Percentiles rank a stretch among this genome's conserved stretches.
These are phyloP conservation scores for Xylariaceae sp. DNA, from an alignment of 2,329 filamentous ascomycete genomes.

Conservation along the genomic window DNA sequence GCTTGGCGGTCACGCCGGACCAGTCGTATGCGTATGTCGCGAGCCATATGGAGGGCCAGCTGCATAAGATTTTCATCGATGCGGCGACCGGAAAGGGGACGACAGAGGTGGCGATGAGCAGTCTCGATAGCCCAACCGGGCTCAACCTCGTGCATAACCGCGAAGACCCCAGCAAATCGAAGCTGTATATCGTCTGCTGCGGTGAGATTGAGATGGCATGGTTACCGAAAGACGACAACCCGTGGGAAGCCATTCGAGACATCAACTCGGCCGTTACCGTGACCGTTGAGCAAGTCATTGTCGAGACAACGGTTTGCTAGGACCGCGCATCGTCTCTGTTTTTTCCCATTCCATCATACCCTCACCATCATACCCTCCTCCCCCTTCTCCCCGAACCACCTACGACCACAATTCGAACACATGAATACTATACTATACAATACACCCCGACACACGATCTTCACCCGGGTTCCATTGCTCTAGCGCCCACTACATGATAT, in stretches of 20 bases:
- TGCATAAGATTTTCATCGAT: conserved; percentile 28
- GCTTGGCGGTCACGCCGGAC: conserved; percentile 25
- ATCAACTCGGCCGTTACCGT: conserved; percentile 26
- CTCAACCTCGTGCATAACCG: conserved; percentile 21
- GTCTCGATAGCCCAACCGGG: conserved; percentile 29
- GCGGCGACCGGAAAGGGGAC: conserved; percentile 18
- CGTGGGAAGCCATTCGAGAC: conserved; percentile 27
- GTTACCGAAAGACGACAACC: conserved; percentile 23
- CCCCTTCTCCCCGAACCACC: neutral
- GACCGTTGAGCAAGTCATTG: conserved; percentile 16
- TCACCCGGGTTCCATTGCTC: neutral
- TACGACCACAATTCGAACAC: neutral
- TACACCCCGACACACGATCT: neutral
- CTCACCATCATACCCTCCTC: neutral
- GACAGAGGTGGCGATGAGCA: conserved; percentile 21
- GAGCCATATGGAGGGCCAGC: conserved; percentile 26
- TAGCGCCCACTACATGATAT: neutral
- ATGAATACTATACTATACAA: neutral
- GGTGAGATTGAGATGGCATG: conserved; percentile 32
- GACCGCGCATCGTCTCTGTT: neutral
- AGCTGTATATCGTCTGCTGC: conserved; percentile 29
- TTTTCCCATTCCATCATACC: neutral
- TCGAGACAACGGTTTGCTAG: conserved; percentile 3
- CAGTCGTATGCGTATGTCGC: conserved; percentile 26
- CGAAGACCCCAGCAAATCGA: conserved; percentile 19